Conservation (phyloP, 1,284 basidiomycete genomes). For the Malassezia psittaci region DNA sequence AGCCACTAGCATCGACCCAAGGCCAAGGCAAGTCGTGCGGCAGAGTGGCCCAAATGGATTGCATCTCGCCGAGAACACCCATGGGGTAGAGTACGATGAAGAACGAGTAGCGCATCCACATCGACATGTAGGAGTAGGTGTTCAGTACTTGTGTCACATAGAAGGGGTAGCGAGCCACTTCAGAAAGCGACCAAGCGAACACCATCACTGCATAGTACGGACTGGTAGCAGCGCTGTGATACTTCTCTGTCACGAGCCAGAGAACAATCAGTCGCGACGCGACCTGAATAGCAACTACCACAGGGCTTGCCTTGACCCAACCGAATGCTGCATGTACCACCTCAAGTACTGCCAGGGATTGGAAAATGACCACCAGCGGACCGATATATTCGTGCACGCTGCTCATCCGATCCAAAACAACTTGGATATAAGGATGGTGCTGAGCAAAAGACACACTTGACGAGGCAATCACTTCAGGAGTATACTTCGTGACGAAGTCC, state of each 20-base stretch:
- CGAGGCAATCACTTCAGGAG: slow-evolving; percentile 25
- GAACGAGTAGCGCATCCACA: slow-evolving; percentile 57
- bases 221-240: slow-evolving; percentile 50
- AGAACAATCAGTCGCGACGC: slow-evolving; percentile 73
- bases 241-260: slow-evolving; percentile 56
- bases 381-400: slow-evolving; percentile 30
- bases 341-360: slow-evolving; percentile 36
- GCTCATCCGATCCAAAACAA: slow-evolving; percentile 26
- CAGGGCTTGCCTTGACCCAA: slow-evolving; percentile 72
- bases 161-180: slow-evolving; percentile 82
- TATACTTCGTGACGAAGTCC: slow-evolving; percentile 12
- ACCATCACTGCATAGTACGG: slow-evolving; percentile 85
- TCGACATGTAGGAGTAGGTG: slow-evolving; percentile 24
- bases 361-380: slow-evolving; percentile 28
- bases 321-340: slow-evolving; percentile 65
- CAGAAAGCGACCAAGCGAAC: slow-evolving; percentile 82
- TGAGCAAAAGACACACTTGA: slow-evolving; percentile 21
- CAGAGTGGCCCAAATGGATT: slow-evolving; percentile 67
- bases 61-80: slow-evolving; percentile 79
- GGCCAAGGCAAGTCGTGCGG: slow-evolving; percentile 49
- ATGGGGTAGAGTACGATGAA: slow-evolving; percentile 89
- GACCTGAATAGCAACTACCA: slow-evolving; percentile 76
- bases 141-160: slow-evolving; percentile 62
- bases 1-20: slow-evolving; percentile 11
- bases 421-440: slow-evolving; percentile 21